Evolutionary conservation across 768 basidiomycete genomes (phyloP), one percentile per base, ranked within the genome.

Genomic region (Daedaleopsis nitida): DNA sequence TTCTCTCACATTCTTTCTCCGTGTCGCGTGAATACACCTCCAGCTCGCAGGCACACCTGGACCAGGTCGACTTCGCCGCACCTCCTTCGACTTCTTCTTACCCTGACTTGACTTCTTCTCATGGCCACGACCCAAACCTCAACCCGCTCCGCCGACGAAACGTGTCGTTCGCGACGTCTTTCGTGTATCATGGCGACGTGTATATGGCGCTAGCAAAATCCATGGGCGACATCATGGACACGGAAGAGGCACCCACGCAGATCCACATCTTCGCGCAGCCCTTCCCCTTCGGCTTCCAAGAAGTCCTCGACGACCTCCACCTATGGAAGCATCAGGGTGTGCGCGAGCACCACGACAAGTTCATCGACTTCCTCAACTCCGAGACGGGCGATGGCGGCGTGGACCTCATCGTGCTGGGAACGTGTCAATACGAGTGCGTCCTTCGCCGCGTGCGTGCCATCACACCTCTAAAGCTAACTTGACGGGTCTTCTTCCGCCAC

Each of bases 391-490:
- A 56, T n/a, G 58, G 44, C 27, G 66, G 64, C 21, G 70, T 77
- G 24, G 78, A 77, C 60, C 21, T 77, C 53, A 64, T 80, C 27
- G 64, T 79, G 13, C 67, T 79, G 1, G 78, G 78, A 17, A 79
- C 77, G 19, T 80, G 79, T 64, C 78, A 80, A 64, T 55, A 75
- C 24, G 78, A 80, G 78, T 79, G 57, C 57, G 75, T 68, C 21
- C n/a, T 19, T 21, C 23, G 27, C 24, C 32, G 23, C 19, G 16
- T 39, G 27, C 7, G n/a, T n/a, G 10, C 9, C 24, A 19, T 49
- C 21, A 11, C 5, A 5, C 34, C 32, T 35, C 24, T 10, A 14
- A 14, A 11, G 23, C 35, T 34, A 16, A 34, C 50, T 16, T 11
- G 23, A 16, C 17, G 49, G 27, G 13, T 23, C 39, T 32, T 32